A percentile compares a stretch with the other conserved stretches of the same genome.
These are phyloP conservation scores for Daldinia sp. DNA, from an alignment of 2,329 filamentous ascomycete genomes.

Conservation along the genomic window DNA sequence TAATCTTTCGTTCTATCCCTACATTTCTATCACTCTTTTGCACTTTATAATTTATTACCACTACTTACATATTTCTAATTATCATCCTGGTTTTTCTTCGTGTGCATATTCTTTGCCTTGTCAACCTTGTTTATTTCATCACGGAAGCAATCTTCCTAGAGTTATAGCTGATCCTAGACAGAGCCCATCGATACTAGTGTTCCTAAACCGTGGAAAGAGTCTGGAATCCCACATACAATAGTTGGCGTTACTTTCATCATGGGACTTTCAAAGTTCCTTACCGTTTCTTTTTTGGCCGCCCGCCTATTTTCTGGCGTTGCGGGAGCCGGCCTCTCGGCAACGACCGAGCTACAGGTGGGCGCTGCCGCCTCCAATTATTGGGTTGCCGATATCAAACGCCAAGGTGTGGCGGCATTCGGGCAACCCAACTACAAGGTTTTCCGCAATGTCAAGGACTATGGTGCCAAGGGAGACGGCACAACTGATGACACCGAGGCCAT, in stretches of 20 bases:
- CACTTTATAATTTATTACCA: background rate
- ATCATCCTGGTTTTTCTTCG: background rate
- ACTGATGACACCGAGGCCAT: constrained; percentile 91
- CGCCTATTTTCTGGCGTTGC: constrained; percentile 39
- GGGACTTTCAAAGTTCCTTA: constrained; percentile 46
- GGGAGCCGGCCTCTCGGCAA: constrained; percentile 30
- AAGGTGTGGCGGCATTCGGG: constrained; percentile 73
- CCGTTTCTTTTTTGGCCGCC: constrained; percentile 41
- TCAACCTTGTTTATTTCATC: background rate
- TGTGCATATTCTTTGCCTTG: constrained; percentile 1
- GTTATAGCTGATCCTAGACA: constrained; percentile 21
- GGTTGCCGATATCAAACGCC: constrained; percentile 73
- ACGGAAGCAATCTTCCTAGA: constrained; percentile 11
- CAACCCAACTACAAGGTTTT: constrained; percentile 72
- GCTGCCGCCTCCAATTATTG: constrained; percentile 67
- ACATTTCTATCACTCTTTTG: background rate
- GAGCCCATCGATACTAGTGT: constrained; percentile 26
- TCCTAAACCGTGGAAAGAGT: constrained; percentile 29
- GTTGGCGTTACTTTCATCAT: constrained; percentile 46
- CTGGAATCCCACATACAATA: constrained; percentile 39
- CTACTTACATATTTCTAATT: constrained; percentile 15
- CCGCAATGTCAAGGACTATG: constrained; percentile 80
- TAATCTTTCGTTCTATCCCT: background rate
- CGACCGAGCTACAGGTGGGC: constrained; percentile 38
- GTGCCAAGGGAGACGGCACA: constrained; percentile 70